Percentiles rank a stretch among this genome's conserved stretches.
phyloP scores from a whole-genome alignment of 2,329 filamentous ascomycete genomes.

The Bipolaris victoriae region DNA sequence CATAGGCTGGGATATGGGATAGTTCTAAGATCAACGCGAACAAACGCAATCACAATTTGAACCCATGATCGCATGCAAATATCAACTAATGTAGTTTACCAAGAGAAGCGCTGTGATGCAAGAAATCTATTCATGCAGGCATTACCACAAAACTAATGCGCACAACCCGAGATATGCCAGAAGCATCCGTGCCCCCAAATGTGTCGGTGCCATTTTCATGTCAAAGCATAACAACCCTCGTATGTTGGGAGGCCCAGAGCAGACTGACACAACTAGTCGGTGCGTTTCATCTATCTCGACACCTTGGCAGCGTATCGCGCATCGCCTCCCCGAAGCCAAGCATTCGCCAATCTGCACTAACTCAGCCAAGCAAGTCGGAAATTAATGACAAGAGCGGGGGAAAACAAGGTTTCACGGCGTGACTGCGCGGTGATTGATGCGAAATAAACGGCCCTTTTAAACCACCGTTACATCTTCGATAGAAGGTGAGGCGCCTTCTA shows the following conservation, averaged over 20 bases:
- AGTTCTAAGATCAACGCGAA: no score
- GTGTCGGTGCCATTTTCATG: background rate
- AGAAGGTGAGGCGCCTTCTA: background rate
- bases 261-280: background rate
- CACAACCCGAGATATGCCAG: no score
- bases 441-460: background rate
- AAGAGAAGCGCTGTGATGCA: no score
- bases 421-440: background rate
- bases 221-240: background rate
- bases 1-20: no score
- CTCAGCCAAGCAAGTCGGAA: background rate
- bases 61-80: no score
- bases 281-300: background rate
- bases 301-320: background rate
- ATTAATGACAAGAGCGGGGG: background rate
- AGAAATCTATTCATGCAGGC: no score
- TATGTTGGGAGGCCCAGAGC: background rate
- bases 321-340: background rate
- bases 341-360: background rate
- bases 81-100: no score
- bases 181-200: no score
- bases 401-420: background rate
- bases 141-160: no score
- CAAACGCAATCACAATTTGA: no score
- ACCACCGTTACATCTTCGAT: background rate